Evolutionary conservation across 257 asterid species (phyloP).

Genomic region (Sherardia arvensis): DNA sequence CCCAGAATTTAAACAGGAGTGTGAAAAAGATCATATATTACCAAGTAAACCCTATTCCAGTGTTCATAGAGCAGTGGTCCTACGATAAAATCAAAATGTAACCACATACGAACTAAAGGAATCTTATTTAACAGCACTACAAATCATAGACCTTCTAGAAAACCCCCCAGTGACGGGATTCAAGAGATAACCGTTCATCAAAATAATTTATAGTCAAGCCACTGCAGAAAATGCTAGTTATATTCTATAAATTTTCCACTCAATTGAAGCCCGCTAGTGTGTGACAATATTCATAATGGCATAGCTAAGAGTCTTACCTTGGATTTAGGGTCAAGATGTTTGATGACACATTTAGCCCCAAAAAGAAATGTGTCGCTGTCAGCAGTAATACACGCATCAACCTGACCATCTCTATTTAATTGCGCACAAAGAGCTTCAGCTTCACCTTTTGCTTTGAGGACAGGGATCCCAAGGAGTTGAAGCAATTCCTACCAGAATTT

Average conservation of each 20-base stretch:
- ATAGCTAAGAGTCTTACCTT: conserved; percentile 36
- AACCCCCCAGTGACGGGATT: not conserved
- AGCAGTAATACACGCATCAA: conserved; percentile 93
- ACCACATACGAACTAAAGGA: not conserved
- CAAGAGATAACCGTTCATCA: not conserved
- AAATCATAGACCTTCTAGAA: not conserved
- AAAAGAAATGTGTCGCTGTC: conserved; percentile 87
- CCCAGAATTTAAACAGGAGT: not conserved
- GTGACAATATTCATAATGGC: not conserved
- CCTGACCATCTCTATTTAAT: conserved; percentile 67
- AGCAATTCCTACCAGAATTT: conserved; percentile 59
- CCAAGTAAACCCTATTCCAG: not conserved
- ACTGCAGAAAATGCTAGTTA: not conserved
- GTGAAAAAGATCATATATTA: not conserved
- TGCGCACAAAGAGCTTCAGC: conserved; percentile 98
- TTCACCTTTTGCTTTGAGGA: conserved; percentile 75
- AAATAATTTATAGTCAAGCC: not conserved
- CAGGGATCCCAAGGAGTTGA: conserved; percentile 85
- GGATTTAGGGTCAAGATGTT: conserved; percentile 60
- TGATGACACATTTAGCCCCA: conserved; percentile 78
- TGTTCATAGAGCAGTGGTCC: not conserved
- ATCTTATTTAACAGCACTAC: not conserved
- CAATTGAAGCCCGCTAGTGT: not conserved
- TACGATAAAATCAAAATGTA: not conserved
- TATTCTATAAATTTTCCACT: not conserved